phyloP scores from a whole-genome alignment of 106 monocot species.

The Dendrobium chrysotoxum region DNA sequence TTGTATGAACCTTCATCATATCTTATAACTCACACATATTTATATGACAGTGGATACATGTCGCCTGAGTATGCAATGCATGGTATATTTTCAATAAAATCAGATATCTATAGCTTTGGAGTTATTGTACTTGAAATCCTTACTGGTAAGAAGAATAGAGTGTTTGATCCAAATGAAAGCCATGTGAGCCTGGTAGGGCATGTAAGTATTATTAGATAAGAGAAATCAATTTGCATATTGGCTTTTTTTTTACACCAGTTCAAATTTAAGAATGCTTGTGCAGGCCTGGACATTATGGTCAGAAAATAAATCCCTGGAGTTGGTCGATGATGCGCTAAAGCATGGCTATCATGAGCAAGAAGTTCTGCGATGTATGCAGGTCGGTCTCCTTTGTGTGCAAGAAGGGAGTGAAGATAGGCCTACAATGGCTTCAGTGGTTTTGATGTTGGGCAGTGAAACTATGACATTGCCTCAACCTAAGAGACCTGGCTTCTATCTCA shows the following conservation, averaged over 20 bases:
- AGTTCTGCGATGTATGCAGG: slow-evolving; percentile 26
- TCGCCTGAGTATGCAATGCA: slow-evolving; percentile 7
- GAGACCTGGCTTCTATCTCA: slow-evolving; percentile 1
- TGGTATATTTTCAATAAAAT: background rate
- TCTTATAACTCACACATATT: background rate
- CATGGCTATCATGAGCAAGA: slow-evolving; percentile 6
- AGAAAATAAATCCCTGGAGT: background rate
- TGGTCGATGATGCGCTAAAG: slow-evolving; percentile 8
- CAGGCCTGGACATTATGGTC: slow-evolving; percentile 13
- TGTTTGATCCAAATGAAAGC: too few relatives aligned
- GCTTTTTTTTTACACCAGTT: background rate
- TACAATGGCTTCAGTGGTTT: slow-evolving; percentile 25
- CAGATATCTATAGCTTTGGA: slow-evolving; percentile 7
- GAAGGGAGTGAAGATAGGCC: slow-evolving; percentile 33
- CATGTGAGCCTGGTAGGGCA: background rate
- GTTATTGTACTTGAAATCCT: background rate
- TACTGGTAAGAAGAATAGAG: background rate
- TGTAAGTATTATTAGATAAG: slow-evolving; percentile 20
- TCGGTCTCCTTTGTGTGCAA: slow-evolving; percentile 37
- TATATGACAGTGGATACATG: slow-evolving; percentile 4
- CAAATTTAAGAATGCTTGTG: background rate
- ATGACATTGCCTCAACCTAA: slow-evolving; percentile 14
- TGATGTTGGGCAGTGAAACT: slow-evolving; percentile 31
- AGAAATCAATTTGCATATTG: slow-evolving; percentile 27
- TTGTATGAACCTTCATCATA: slow-evolving; percentile 23